Evolutionary conservation across 805 yeast genomes (phyloP), one percentile per base, ranked within the genome.

Genomic region (Candida anglica): DNA sequence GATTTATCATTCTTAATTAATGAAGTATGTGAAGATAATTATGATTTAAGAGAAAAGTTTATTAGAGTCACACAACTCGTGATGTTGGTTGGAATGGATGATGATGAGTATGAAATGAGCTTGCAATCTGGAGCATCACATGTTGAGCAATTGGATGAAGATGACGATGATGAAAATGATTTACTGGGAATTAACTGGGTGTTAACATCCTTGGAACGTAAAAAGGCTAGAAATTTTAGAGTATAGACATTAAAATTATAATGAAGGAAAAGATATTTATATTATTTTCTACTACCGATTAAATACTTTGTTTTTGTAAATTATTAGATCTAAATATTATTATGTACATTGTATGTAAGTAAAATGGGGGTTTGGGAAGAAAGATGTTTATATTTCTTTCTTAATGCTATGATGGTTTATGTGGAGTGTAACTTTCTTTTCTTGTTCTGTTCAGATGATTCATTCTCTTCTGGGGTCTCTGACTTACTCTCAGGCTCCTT

Each of bases 51-150:
- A 39, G 93, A 86, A 40, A 75, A 76, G 46, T 91, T 91, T 51
- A 70, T 83, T 6, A 69, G 87, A 38, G 78, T 87, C 5, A 87
- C 96, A 0, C 98, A 91, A 54, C 71, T 93, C 27, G 83, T 87
- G 15, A 73, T 86, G 66, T 66, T 87, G 28, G 66, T 88, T 26
- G 93, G 95, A 4, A 71, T 87, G 60, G 96, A 87, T 46, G 89
- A 84, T 39, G 73, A 66, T 23, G 73, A 66, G 44, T 66, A 66
- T 35, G 68, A 60, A 24, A 58, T 64, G 43, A 62, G 67, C 39
- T 33, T 44, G 27, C 48, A 48, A 27, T 41, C 42, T 30, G 64
- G 60, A 15, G 71, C 70, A 24, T 48, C 38, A 9, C n/a, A n/a
- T n/a, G n/a, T n/a, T n/a, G n/a, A n/a, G n/a, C n/a, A n/a, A n/a